Evolutionary conservation across 2,329 filamentous ascomycete genomes (phyloP), one percentile per base, ranked within the genome.

Genomic region (Trichophyton verrucosum): DNA sequence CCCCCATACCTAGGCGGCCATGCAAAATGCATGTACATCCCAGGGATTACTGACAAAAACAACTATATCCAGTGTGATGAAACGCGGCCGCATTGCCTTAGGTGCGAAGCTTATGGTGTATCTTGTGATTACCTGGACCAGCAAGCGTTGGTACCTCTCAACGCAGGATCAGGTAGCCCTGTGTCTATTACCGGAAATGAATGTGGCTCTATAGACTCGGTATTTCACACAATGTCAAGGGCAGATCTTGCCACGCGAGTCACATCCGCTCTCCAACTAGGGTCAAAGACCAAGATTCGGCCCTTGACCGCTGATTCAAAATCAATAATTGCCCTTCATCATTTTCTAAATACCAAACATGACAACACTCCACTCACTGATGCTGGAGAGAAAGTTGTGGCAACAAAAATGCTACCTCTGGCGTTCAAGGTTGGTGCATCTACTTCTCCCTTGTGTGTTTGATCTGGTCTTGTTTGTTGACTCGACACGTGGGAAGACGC

Each of bases 51-150:
- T 53, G n/a, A 53, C 49, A 13, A 24, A 9, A 13, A 30, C 7
- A 24, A 20, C 11, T 15, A 15, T 53, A 53, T 47, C 1, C 55
- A 74, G 72, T 73, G 72, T 42, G 71, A 74, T 59, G 71, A 73
- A 64, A 66, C 66, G 1, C 72, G 70, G 58, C 71, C 71, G 3
- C 58, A 65, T 56, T 74, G 72, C 58, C 36, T 66, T 11, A 70
- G 67, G 58, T 73, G 71, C 59, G 64, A 69, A 38, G 68, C 69
- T 51, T 67, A 70, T 61, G 66, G 67, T 3, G 61, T 70, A 42
- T 65, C 68, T 8, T 74, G 72, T 60, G 66, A 66, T 46, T 73
- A 73, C 62, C 63, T 58, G 46, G n/a, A 57, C 15, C 46, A 51
- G 22, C 27, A 59, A 36, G 27, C 57, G 8, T 42, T 33, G 17